These are phyloP conservation scores for Brasenia schreberi DNA, from an alignment of 164 flowering plant genomes.

Conservation along the genomic window DNA sequence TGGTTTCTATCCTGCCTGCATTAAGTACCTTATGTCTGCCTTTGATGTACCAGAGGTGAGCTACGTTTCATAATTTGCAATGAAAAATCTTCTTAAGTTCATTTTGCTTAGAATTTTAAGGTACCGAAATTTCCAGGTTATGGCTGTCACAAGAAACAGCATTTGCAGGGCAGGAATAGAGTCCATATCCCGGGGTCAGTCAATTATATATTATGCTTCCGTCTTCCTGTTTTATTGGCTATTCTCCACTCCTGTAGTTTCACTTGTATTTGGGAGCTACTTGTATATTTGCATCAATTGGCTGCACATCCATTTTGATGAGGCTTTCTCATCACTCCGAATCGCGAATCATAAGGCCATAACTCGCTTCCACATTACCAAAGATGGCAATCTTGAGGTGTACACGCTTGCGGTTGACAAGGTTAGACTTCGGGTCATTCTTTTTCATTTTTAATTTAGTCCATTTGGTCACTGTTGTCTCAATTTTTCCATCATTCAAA, in stretches of 20 bases:
- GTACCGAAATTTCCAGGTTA: slow-evolving; percentile 41
- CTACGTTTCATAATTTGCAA: background rate
- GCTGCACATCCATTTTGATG: slow-evolving; percentile 97
- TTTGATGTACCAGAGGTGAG: slow-evolving; percentile 97
- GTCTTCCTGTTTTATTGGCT: slow-evolving; percentile 96
- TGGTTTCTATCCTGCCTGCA: slow-evolving; percentile 98
- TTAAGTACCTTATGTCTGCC: slow-evolving; percentile 97
- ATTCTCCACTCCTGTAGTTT: slow-evolving; percentile 94
- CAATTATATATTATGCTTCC: slow-evolving; percentile 72
- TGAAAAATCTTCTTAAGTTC: no score
- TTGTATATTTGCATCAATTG: slow-evolving; percentile 94
- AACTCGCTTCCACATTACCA: slow-evolving; percentile 77
- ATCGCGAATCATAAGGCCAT: slow-evolving; percentile 95
- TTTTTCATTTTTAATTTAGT: no score
- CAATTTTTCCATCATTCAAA: background rate
- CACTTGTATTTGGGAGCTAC: slow-evolving; percentile 91
- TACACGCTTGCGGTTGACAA: slow-evolving; percentile 94
- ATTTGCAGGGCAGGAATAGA: slow-evolving; percentile 80
- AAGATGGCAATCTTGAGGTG: slow-evolving; percentile 84
- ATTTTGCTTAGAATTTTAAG: background rate
- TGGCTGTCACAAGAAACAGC: slow-evolving; percentile 85
- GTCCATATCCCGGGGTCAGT: slow-evolving; percentile 73
- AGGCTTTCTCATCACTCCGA: slow-evolving; percentile 96
- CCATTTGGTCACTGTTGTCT: background rate
- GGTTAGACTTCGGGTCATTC: slow-evolving; percentile 23